Evolutionary conservation across 2,329 filamentous ascomycete genomes (phyloP), one percentile per base, ranked within the genome.

Genomic region (Aureobasidium vineae): DNA sequence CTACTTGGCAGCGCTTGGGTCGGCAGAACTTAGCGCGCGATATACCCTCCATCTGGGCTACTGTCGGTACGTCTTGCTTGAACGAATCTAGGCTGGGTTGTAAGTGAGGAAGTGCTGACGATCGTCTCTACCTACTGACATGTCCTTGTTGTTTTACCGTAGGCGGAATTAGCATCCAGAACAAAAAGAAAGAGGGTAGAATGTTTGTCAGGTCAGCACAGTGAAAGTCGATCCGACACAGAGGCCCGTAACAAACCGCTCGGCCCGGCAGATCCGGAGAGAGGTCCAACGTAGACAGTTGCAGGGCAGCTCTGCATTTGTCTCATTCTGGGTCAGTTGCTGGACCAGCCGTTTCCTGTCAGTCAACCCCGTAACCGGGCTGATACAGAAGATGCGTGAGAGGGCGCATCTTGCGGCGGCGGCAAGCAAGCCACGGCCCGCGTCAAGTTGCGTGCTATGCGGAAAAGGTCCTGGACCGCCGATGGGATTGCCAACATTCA

Each of bases 151-250:
- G 47, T 43, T 64, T 64, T 45, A 43, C 38, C 57, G 36, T 54
- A n/a, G 49, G 38, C 43, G 38, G 38, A 53, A 64, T 52, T 15
- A 53, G 26, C 41, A 47, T 54, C 47, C 61, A 54, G 23, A 53
- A 54, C 36, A 31, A 54, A 54, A 54, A 21, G 15, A 45, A 53
- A 64, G 38, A 64, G 23, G 28, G 38, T 49, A 64, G 61, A 64
- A 64, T 64, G 61, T 64, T 64, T 64, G 61, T 64, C 61, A 64
- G 38, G 61, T 64, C 61, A 63, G 59, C 49, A 64, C 47, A 64
- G 49, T 36, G 10, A 45, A 64, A n/a, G 49, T 64, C 47, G 49
- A 64, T 54, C 61, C 61, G 49, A 64, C 38, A 64, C 49, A 64
- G 36, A 64, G 36, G 26, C 49, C 61, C 61, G 49, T 64, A 54